These are phyloP conservation scores for Limnomonas spitsbergensis DNA, from an alignment of 139 green algal species.

Conservation along the genomic window DNA sequence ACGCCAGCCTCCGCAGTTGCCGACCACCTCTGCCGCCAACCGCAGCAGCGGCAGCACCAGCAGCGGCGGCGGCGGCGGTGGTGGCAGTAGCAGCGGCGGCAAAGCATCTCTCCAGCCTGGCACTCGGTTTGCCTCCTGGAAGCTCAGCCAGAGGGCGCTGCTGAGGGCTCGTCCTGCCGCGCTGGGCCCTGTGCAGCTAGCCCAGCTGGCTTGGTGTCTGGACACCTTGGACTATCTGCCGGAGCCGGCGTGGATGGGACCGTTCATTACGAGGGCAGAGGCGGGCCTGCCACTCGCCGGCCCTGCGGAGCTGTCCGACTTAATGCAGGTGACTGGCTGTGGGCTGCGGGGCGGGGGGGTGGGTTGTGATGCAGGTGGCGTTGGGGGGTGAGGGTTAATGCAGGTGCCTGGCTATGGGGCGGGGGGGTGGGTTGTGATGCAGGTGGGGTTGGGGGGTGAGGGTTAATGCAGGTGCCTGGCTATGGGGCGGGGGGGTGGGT, in stretches of 20 bases:
- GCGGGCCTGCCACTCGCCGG: not conserved
- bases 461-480: too few species aligned
- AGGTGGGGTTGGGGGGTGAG: too few species aligned
- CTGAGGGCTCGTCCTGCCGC: not conserved
- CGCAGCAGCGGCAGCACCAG: too few species aligned
- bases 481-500: too few species aligned
- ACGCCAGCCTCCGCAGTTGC: too few species aligned
- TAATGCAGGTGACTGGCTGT: not conserved
- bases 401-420: too few species aligned
- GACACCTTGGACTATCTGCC: slow-evolving; percentile 12
- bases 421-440: too few species aligned
- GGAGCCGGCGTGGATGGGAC: not conserved
- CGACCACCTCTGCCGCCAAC: too few species aligned
- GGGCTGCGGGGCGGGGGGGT: too few species aligned
- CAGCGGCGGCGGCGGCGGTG: not conserved
- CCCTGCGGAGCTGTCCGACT: not conserved
- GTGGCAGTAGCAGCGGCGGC: not conserved
- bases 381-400: too few species aligned
- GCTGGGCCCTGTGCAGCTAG: not conserved
- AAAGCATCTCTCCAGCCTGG: not conserved
- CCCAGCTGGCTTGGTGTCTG: slow-evolving; percentile 14
- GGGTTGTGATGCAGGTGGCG: too few species aligned
- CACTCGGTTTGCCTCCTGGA: not conserved
- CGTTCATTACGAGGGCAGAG: not conserved
- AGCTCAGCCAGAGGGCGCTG: not conserved